Conservation (phyloP, 2,329 filamentous ascomycete species). For the Daldinia sp. region DNA sequence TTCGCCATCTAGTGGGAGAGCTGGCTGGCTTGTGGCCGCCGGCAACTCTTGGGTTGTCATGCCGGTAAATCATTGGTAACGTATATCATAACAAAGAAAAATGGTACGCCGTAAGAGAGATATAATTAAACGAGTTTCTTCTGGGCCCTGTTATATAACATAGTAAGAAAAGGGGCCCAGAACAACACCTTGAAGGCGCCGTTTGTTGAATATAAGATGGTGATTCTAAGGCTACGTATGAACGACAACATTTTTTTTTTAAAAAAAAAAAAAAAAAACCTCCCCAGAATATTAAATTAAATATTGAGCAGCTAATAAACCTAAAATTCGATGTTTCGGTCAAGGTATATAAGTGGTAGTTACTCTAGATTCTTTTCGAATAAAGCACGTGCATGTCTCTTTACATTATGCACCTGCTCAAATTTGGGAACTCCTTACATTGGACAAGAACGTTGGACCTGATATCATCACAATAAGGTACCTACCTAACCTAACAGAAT, state of each 20-base stretch:
- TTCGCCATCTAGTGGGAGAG: constrained; percentile 33
- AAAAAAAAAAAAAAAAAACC: no score
- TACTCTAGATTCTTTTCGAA: no score
- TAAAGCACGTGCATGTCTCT: no score
- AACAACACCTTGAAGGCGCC: constrained; percentile 18
- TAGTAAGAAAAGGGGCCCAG: constrained; percentile 23
- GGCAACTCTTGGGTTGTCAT: constrained; percentile 43
- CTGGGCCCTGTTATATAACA: constrained; percentile 15
- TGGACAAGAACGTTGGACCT: no score
- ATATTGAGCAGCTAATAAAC: no score
- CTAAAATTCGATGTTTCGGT: no score
- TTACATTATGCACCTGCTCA: no score
- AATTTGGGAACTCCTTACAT: no score
- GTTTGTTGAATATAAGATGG: constrained; percentile 21
- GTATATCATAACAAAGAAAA: constrained; percentile 13
- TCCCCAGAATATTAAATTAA: no score
- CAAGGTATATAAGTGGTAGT: no score
- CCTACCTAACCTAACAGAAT: no score
- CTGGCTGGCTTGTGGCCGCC: constrained; percentile 30
- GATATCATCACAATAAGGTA: no score
- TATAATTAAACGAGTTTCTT: constrained; percentile 8
- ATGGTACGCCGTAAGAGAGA: constrained; percentile 16
- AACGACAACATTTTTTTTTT: neutral
- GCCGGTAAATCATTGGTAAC: constrained; percentile 24
- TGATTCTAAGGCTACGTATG: constrained; percentile 4